Evolutionary conservation across 1,284 basidiomycete species (phyloP), one percentile per base, ranked within the genome.

Genomic region (Lignosus rhinocerotis): DNA sequence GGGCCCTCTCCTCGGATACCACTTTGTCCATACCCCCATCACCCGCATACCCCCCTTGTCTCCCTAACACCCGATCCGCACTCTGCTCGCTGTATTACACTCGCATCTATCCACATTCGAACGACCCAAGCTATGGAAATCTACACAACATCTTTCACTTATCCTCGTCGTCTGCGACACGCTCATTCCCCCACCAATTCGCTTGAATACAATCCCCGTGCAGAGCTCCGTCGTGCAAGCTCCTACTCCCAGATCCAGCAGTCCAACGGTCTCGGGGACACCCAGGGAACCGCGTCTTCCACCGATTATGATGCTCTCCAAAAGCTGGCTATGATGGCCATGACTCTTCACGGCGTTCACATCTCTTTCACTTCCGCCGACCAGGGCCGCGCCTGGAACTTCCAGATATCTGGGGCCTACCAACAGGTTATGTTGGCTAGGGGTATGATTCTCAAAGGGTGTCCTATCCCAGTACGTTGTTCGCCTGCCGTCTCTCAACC

Each of bases 371-470:
- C 88, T 59, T 79, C 86, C 50, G 86, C 88, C 60, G 86, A 91
- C 68, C 83, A 88, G 63, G 85, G 83, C 57, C 78, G 82, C 61
- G 84, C 82, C 43, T 94, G 90, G 87, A 95, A 94, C 74, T 96
- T 97, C 70, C 88, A 94, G 73, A 83, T 98, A 64, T 93, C 91
- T 59, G 96, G 96, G 48, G 84, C 88, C 30, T 95, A 95, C 76
- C 92, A 93, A 70, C 92, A 96, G 73, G 96, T 98, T 65, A 92
- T 97, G 87, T 81, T 87, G 55, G 90, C 95, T 49, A 83, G 94
- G 51, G 94, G 93, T 17, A 86, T 91, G 79, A 86, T 98, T 59
- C 74, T 97, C 60, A 92, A 96, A 65, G 93, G 96, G 67, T 89
- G 90, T 68, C 95, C 95, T 3, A 85, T 94, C 66, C 86, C 90